phyloP scores from a whole-genome alignment of 2,329 filamentous ascomycete species.

The Neophaeococcomyces mojaviensis region DNA sequence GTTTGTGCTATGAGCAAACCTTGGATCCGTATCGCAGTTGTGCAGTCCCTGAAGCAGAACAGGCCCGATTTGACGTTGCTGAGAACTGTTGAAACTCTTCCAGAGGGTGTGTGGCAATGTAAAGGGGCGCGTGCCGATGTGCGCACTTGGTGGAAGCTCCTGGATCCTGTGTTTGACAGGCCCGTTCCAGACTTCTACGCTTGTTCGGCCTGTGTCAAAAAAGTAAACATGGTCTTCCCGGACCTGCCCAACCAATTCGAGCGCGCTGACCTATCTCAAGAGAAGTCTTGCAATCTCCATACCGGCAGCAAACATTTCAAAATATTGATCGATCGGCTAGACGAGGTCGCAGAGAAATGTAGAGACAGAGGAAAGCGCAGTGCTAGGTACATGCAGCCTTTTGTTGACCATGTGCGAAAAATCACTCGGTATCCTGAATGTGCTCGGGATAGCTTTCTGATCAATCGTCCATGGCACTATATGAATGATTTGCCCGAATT shows the following conservation, averaged over 20 bases:
- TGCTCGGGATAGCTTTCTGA: constrained; percentile 53
- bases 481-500: constrained; percentile 69
- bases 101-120: constrained; percentile 51
- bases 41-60: constrained; percentile 66
- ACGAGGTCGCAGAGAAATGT: constrained; percentile 44
- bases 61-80: constrained; percentile 61
- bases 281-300: constrained; percentile 62
- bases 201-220: constrained; percentile 66
- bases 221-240: constrained; percentile 66
- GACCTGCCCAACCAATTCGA: constrained; percentile 43
- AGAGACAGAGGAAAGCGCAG: constrained; percentile 16
- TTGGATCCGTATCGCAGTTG: constrained; percentile 80
- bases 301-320: constrained; percentile 51
- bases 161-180: constrained; percentile 57
- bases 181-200: constrained; percentile 65
- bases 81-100: constrained; percentile 54
- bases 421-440: constrained; percentile 57
- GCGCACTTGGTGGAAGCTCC: constrained; percentile 68
- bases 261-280: constrained; percentile 34
- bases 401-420: constrained; percentile 58
- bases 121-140: constrained; percentile 48
- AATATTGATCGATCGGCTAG: constrained; percentile 49
- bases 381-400: constrained; percentile 41
- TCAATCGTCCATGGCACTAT: constrained; percentile 65
- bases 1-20: constrained; percentile 72